Base-by-base conservation (phyloP, 2,329 filamentous ascomycete species). In the Chaetomiaceae sp. region DNA sequence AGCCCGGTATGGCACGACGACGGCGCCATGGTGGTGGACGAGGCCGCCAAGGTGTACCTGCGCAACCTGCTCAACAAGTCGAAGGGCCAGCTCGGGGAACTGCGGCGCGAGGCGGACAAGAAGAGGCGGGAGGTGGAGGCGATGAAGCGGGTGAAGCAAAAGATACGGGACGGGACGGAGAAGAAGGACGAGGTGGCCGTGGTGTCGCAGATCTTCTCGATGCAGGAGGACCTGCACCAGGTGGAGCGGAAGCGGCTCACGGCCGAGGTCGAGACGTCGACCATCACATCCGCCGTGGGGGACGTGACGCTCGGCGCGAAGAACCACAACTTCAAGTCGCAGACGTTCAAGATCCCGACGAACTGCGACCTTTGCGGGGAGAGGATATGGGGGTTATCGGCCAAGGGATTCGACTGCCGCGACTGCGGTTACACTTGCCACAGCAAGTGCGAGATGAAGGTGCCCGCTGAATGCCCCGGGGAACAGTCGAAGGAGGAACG, bases 401-500 rank as follows among this genome's bases (percentile, higher is more conserved):
- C 94, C 34, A 99, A 99, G 72, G 94, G 94, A 0, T 95, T 96
- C 66, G 91, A 95, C 68, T 99, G 94, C 66, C 83, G 88, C 62
- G 92, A 97, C 69, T 99, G 94, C 66, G 94, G 95, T 31, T 99
- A 96, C 72, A 96, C 91, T 2, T 99, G 94, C 67, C 94, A 99
- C 72, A 95, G 86, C 76, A 99, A 99, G 73, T 99, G 94, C 69
- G 90, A 99, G 74, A 94, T 99, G 87, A 99, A 97, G 72, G 94
- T 97, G 0, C 91, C 94, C 0, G 88, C 94, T 7, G 89, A 96
- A 67, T 99, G 94, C 66, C 94, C 94, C 0, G 94, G 94, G 46
- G 94, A 97, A 66, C 84, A 94, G 67, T 86, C 79, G 59, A 99
- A 97, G 71, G 94, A 97, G 58, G 91, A 96, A 64, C 91, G 86